Evolutionary conservation across 2,329 filamentous ascomycete species (phyloP).

Genomic region (Zymoseptoria tritici): DNA sequence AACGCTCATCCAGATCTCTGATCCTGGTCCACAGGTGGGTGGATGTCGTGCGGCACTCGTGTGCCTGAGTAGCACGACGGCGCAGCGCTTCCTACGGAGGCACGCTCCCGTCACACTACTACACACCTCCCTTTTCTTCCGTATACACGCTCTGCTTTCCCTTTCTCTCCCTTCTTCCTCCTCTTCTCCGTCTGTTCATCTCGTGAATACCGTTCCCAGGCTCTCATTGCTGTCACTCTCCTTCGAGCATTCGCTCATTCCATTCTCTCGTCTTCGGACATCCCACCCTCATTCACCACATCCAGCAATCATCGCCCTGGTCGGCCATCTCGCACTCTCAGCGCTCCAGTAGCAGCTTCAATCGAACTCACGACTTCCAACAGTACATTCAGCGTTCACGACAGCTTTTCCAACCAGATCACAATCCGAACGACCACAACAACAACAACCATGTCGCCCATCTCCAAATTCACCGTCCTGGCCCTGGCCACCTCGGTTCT

Average conservation of each 20-base stretch:
- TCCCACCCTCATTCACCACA: constrained; percentile 26
- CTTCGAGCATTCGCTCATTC: constrained; percentile 37
- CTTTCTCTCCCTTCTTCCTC: constrained; percentile 7
- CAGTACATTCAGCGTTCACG: neutral
- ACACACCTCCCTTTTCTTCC: constrained; percentile 3
- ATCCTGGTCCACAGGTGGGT: neutral
- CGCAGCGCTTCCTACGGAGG: neutral
- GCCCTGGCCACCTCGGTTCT: constrained; percentile 35
- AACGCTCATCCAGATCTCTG: neutral
- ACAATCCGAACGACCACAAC: constrained; percentile 10
- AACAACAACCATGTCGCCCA: constrained; percentile 28
- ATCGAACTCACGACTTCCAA: constrained; percentile 1
- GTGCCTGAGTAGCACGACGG: neutral
- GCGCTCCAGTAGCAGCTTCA: constrained; percentile 35
- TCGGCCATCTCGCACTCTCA: constrained; percentile 29
- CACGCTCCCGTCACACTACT: neutral
- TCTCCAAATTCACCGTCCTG: constrained; percentile 36
- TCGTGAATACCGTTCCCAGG: constrained; percentile 4
- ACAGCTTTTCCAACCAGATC: constrained; percentile 5
- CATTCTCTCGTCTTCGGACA: constrained; percentile 31
- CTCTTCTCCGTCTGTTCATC: constrained; percentile 18
- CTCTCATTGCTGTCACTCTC: constrained; percentile 23
- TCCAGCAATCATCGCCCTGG: constrained; percentile 32
- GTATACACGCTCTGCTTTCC: neutral
- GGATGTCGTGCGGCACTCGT: neutral